phyloP scores from a whole-genome alignment of 1,284 basidiomycete species.

The Entoloma clypeatum region DNA sequence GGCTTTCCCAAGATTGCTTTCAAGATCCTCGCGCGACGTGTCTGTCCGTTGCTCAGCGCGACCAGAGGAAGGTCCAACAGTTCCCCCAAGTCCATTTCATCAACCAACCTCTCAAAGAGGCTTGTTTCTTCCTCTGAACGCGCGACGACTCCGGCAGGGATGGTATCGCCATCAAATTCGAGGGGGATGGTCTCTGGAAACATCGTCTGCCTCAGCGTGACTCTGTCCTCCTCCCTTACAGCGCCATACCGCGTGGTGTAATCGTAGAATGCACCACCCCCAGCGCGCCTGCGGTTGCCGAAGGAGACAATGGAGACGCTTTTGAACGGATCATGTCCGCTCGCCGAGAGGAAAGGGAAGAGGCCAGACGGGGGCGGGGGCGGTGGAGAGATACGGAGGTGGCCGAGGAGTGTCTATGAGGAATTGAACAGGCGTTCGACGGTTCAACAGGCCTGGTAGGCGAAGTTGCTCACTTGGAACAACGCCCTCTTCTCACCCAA shows the following conservation, averaged over 20 bases:
- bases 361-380: constrained; percentile 60
- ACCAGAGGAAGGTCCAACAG: constrained; percentile 81
- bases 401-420: constrained; percentile 60
- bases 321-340: constrained; percentile 41
- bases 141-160: constrained; percentile 15
- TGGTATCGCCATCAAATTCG: constrained; percentile 23
- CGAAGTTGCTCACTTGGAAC: constrained; percentile 53
- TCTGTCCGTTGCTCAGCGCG: constrained; percentile 91
- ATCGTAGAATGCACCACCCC: constrained; percentile 82
- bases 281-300: constrained; percentile 53
- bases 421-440: constrained; percentile 14
- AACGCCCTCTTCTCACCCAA: constrained; percentile 49
- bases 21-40: constrained; percentile 79
- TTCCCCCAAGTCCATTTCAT: constrained; percentile 50
- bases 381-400: constrained; percentile 61
- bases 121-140: constrained; percentile 27
- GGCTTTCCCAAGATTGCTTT: constrained; percentile 72
- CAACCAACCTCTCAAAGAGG: constrained; percentile 49
- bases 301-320: constrained; percentile 71
- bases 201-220: constrained; percentile 70
- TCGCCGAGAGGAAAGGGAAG: constrained; percentile 62
- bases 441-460: neutral
- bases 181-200: constrained; percentile 46
- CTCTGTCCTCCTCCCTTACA: constrained; percentile 75
- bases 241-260: constrained; percentile 89